These are phyloP conservation scores for Candida vaughaniae DNA, from an alignment of 805 yeast species.

Conservation along the genomic window DNA sequence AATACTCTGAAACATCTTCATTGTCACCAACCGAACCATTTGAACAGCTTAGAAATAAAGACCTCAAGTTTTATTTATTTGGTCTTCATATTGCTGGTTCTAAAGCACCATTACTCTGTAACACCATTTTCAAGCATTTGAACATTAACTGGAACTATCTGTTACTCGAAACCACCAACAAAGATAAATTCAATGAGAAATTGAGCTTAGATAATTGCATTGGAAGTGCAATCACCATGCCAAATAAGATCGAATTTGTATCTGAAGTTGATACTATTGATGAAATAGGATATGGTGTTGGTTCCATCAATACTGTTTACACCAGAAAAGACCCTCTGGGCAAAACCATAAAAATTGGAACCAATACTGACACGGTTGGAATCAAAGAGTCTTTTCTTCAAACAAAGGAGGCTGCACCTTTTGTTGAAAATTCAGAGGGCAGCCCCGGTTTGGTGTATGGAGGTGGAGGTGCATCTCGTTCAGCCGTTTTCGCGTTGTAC, in stretches of 20 bases:
- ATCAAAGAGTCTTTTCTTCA: constrained; percentile 25
- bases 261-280: constrained; percentile 26
- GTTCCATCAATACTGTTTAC: constrained; percentile 34
- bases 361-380: constrained; percentile 36
- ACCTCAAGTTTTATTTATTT: constrained; percentile 15
- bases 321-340: constrained; percentile 16
- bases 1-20: too few species aligned
- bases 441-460: constrained; percentile 32
- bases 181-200: constrained; percentile 19
- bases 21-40: constrained; percentile 2
- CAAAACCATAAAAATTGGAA: constrained; percentile 19
- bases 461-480: constrained; percentile 37
- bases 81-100: constrained; percentile 26
- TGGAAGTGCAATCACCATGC: constrained; percentile 34
- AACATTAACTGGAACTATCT: constrained; percentile 25
- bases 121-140: constrained; percentile 20
- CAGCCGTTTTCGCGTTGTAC: constrained; percentile 29
- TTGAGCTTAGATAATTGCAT: constrained; percentile 14
- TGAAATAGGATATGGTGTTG: constrained; percentile 28
- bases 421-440: constrained; percentile 9
- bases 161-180: constrained; percentile 19
- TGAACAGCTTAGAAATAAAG: constrained; percentile 7
- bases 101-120: constrained; percentile 26
- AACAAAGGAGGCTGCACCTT: constrained; percentile 5
- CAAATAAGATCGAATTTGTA: constrained; percentile 26